Evolutionary conservation across 2,329 filamentous ascomycete species (phyloP).

Genomic region (Phoma sp.): DNA sequence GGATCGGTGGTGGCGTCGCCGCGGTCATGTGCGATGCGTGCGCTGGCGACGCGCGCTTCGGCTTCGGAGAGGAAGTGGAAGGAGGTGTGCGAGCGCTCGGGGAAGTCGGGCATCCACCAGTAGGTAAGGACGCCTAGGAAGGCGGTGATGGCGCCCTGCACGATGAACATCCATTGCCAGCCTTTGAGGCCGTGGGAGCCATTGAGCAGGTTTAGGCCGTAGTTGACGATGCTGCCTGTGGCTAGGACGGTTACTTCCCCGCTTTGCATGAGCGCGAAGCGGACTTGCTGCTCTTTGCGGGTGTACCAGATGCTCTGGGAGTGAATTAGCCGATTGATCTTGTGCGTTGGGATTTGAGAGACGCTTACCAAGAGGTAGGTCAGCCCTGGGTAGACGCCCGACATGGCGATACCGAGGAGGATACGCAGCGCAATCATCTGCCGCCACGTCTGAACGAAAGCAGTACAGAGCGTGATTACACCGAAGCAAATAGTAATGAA

Average conservation of each 20-base stretch:
- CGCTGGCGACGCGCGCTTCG: constrained; percentile 63
- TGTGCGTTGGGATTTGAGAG: too few species aligned
- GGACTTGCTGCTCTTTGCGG: constrained; percentile 67
- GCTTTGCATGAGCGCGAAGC: constrained; percentile 69
- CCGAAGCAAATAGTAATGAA: constrained; percentile 66
- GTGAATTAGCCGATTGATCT: too few species aligned
- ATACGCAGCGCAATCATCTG: constrained; percentile 73
- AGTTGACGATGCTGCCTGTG: constrained; percentile 71
- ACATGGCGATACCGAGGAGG: constrained; percentile 69
- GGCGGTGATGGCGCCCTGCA: constrained; percentile 66
- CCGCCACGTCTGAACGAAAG: constrained; percentile 70
- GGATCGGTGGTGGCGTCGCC: constrained; percentile 64
- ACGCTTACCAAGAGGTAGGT: constrained; percentile 59
- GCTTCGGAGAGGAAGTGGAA: constrained; percentile 63
- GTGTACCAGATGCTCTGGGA: constrained; percentile 66
- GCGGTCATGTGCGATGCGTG: constrained; percentile 65
- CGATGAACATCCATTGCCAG: constrained; percentile 73
- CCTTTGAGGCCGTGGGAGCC: constrained; percentile 63
- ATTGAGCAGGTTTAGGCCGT: constrained; percentile 68
- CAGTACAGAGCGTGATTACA: constrained; percentile 70
- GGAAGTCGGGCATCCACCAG: constrained; percentile 75
- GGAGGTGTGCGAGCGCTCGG: constrained; percentile 63
- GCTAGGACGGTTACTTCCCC: constrained; percentile 70
- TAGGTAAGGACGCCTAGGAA: constrained; percentile 66
- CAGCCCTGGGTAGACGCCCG: constrained; percentile 48